phyloP scores from a whole-genome alignment of 495 filamentous ascomycete genomes.

The Venustampulla echinocandica region DNA sequence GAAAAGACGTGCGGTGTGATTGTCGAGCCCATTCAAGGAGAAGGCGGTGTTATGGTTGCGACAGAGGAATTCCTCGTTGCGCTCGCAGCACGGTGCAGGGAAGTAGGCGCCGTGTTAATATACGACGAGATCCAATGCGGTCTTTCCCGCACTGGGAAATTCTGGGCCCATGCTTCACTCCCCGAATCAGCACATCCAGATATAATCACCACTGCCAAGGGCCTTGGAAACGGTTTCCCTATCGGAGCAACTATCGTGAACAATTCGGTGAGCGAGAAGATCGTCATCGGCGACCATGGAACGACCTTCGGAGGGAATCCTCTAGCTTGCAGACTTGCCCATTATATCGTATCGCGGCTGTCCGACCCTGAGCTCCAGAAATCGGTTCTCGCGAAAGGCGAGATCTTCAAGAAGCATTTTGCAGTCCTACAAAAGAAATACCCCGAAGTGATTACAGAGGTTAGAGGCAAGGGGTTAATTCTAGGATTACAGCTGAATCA shows the following conservation, averaged over 20 bases:
- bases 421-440: slow-evolving; percentile 52
- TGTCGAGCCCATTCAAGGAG: slow-evolving; percentile 94
- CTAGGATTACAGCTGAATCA: slow-evolving; percentile 71
- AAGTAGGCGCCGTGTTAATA: slow-evolving; percentile 81
- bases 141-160: slow-evolving; percentile 68
- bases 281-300: slow-evolving; percentile 88
- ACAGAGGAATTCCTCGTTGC: slow-evolving; percentile 71
- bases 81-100: slow-evolving; percentile 69
- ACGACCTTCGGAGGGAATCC: slow-evolving; percentile 98
- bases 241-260: slow-evolving; percentile 87
- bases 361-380: slow-evolving; percentile 54
- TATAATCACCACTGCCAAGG: slow-evolving; percentile 89
- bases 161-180: slow-evolving; percentile 79
- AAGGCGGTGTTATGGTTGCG: slow-evolving; percentile 84
- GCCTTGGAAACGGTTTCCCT: slow-evolving; percentile 91
- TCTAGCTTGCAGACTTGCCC: slow-evolving; percentile 71
- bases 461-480: slow-evolving; percentile 77
- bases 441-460: slow-evolving; percentile 64
- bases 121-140: slow-evolving; percentile 98
- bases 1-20: slow-evolving; percentile 90
- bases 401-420: slow-evolving; percentile 58
- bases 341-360: slow-evolving; percentile 72
- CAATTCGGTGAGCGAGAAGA: slow-evolving; percentile 65
- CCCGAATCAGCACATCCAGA: slow-evolving; percentile 82
- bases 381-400: slow-evolving; percentile 54